Evolutionary conservation across 2,329 filamentous ascomycete genomes (phyloP), one percentile per base, ranked within the genome.

Genomic region (Moelleriella libera): DNA sequence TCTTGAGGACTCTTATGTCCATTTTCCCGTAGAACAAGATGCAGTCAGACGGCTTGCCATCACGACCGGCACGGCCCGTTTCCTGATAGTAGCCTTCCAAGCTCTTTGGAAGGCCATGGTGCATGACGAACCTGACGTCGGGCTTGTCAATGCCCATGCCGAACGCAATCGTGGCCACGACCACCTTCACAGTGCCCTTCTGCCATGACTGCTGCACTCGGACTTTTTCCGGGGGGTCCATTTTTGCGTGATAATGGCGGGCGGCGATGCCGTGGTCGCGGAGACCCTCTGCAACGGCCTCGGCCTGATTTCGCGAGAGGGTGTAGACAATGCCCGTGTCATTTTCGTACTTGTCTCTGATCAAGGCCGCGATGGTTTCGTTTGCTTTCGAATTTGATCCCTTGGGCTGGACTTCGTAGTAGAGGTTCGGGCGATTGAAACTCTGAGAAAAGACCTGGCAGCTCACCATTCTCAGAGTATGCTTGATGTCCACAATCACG

Each of bases 71-170:
- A 56, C 92, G 84, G 1, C 92, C 92, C 43, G 92, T 98, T 63
- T 98, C 92, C 61, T 98, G 92, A 59, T 98, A 98, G 63, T 98
- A 98, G 1, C 92, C 92, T 66, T 98, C 92, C 47, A 98, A 69
- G 57, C 88, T 96, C 65, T 98, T 97, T 1, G 92, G 92, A 5
- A 98, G 73, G 42, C 82, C 85, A 57, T 94, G 83, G 60, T 98
- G 94, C 41, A 98, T 87, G 34, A 98, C 92, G 61, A 94, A 98
- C 30, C 92, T 85, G 44, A 98, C 92, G 61, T 98, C 85, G 1
- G 89, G 79, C 63, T 98, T 98, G 69, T 98, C 92, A 54, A 98
- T 98, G n/a, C 92, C 92, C 92, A 98, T 98, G 6, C 92, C 92
- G 60, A 98, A 98, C 29, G 92, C 92, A 62, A 98, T 97, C 0